phyloP scores from a whole-genome alignment of 164 flowering plant genomes.

The Echeveria elegans region DNA sequence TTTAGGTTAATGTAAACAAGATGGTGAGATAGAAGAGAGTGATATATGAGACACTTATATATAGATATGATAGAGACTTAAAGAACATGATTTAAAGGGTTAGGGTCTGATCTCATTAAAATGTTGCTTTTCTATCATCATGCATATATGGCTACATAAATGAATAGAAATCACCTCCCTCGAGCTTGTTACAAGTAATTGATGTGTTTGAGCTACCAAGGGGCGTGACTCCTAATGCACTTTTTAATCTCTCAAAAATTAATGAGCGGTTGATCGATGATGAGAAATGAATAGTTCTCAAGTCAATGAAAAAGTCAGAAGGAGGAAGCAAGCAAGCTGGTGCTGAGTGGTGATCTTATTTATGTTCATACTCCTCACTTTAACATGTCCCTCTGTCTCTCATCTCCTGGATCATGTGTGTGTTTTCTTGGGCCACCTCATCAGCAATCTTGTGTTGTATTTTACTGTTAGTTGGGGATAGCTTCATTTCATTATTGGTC shows the following conservation, averaged over 20 bases:
- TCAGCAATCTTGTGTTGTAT: background rate
- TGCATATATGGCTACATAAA: too few species aligned
- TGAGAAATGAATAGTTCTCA: background rate
- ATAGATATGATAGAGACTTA: slow-evolving; percentile 1
- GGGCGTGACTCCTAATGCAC: slow-evolving; percentile 2
- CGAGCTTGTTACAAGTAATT: background rate
- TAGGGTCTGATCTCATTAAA: background rate
- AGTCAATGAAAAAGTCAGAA: slow-evolving; percentile 1
- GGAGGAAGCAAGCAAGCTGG: background rate
- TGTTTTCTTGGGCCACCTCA: slow-evolving; percentile 5
- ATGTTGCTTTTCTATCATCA: background rate
- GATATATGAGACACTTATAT: slow-evolving; percentile 2
- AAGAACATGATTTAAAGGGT: background rate
- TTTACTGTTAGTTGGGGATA: slow-evolving; percentile 3
- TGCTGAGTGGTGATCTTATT: background rate
- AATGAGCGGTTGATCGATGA: slow-evolving; percentile 4
- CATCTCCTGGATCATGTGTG: slow-evolving; percentile 8
- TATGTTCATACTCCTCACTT: background rate
- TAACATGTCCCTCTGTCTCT: background rate
- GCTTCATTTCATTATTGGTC: slow-evolving; percentile 4
- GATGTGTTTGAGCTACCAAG: slow-evolving; percentile 4
- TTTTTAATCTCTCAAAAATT: background rate
- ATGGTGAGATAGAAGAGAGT: background rate
- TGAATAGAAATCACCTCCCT: background rate
- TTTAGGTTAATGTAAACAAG: background rate